phyloP scores from a whole-genome alignment of 192 early-diverging fungal species.

The Dispira simplex region DNA sequence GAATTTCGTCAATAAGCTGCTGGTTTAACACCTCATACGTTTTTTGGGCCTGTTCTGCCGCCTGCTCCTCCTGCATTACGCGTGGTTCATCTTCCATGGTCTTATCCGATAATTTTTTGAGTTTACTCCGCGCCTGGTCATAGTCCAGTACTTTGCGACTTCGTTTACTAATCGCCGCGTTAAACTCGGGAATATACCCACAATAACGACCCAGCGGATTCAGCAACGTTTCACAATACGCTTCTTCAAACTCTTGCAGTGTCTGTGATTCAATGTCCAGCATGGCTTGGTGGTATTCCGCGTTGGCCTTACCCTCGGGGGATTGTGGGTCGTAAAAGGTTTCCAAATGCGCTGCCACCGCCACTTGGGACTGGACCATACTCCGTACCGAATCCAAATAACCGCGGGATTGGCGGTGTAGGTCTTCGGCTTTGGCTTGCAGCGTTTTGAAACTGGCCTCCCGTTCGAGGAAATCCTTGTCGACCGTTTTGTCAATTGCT shows the following conservation, averaged over 20 bases:
- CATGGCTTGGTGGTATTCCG: conserved; percentile 73
- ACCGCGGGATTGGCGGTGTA: conserved; percentile 1
- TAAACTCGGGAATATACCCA: conserved; percentile 82
- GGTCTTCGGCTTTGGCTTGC: conserved; percentile 7
- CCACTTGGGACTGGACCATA: conserved; percentile 72
- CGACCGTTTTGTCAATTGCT: conserved; percentile 12
- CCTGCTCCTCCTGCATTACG: conserved; percentile 55
- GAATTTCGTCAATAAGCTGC: conserved; percentile 71
- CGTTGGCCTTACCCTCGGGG: conserved; percentile 53
- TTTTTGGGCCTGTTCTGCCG: conserved; percentile 52
- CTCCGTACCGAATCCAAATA: conserved; percentile 20
- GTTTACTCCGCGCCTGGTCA: conserved; percentile 53
- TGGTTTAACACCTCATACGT: conserved; percentile 71
- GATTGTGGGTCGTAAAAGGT: conserved; percentile 75
- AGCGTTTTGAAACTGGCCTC: conserved; percentile 7
- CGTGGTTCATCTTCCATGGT: not conserved
- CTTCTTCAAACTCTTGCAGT: conserved; percentile 66
- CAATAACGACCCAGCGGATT: conserved; percentile 79
- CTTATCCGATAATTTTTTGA: conserved; percentile 71
- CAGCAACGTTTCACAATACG: conserved; percentile 72
- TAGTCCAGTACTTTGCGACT: conserved; percentile 82
- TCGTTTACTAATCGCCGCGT: conserved; percentile 81
- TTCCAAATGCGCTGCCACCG: conserved; percentile 77
- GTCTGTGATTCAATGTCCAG: conserved; percentile 65
- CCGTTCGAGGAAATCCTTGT: conserved; percentile 11